phyloP scores from a whole-genome alignment of 192 early-diverging fungal species.

The Gamsiella multidivaricata region DNA sequence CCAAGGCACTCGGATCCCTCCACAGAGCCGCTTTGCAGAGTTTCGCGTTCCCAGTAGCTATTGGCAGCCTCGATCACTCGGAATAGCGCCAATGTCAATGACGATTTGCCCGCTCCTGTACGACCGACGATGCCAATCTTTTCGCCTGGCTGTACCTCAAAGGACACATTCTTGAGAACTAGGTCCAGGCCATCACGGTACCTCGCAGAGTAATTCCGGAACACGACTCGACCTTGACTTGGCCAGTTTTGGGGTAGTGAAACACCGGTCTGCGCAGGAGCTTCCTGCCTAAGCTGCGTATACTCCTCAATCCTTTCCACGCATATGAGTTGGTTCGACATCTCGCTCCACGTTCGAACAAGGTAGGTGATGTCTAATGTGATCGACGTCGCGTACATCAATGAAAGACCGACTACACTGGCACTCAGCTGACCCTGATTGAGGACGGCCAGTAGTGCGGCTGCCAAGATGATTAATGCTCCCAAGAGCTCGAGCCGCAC shows the following conservation, averaged over 20 bases:
- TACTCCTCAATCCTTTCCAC: slow-evolving; percentile 91
- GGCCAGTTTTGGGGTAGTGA: slow-evolving; percentile 57
- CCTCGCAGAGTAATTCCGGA: slow-evolving; percentile 30
- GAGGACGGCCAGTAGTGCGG: slow-evolving; percentile 71
- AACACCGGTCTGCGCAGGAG: slow-evolving; percentile 58
- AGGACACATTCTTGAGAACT: slow-evolving; percentile 60
- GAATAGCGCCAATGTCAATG: slow-evolving; percentile 63
- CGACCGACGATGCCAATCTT: slow-evolving; percentile 58
- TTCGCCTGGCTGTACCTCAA: slow-evolving; percentile 21
- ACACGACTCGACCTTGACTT: slow-evolving; percentile 13
- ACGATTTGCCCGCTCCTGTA: slow-evolving; percentile 59
- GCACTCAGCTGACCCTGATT: slow-evolving; percentile 63
- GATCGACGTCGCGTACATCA: slow-evolving; percentile 86
- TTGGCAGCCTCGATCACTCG: slow-evolving; percentile 58
- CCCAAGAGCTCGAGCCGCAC: slow-evolving; percentile 79
- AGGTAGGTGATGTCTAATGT: slow-evolving; percentile 79
- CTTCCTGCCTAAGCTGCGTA: slow-evolving; percentile 77
- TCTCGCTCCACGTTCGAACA: slow-evolving; percentile 71
- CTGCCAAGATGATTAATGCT: slow-evolving; percentile 71
- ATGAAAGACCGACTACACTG: slow-evolving; percentile 82
- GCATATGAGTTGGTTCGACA: slow-evolving; percentile 83
- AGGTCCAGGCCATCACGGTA: slow-evolving; percentile 54
- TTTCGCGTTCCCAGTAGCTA: slow-evolving; percentile 34
- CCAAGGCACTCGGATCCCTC: too few species aligned
- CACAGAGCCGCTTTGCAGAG: not conserved